phyloP scores from a whole-genome alignment of 192 early-diverging fungal species.

The Phlyctochytrium arcticum region DNA sequence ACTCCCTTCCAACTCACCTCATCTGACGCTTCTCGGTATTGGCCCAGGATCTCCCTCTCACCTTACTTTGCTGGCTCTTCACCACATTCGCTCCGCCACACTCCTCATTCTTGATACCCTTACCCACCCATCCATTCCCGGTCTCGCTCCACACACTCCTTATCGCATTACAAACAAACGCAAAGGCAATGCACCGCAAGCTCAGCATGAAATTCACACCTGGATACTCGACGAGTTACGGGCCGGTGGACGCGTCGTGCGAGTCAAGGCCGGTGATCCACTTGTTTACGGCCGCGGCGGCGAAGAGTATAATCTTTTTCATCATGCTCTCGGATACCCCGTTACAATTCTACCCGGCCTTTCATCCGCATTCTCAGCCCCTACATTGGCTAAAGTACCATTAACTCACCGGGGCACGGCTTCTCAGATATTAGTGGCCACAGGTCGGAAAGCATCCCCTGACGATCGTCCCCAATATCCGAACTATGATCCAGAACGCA shows the following conservation, averaged over 20 bases:
- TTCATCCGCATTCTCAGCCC: conserved; percentile 70
- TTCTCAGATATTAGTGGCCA: conserved; percentile 79
- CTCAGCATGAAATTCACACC: conserved; percentile 74
- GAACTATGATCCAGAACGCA: conserved; percentile 57
- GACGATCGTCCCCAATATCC: conserved; percentile 72
- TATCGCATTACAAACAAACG: conserved; percentile 49
- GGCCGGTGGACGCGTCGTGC: conserved; percentile 65
- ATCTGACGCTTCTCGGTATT: conserved; percentile 69
- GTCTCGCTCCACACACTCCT: conserved; percentile 60
- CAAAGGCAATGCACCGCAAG: conserved; percentile 58
- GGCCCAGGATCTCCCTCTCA: conserved; percentile 82
- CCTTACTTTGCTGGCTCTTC: conserved; percentile 53
- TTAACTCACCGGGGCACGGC: conserved; percentile 85
- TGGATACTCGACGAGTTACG: conserved; percentile 68
- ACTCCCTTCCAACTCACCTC: no score
- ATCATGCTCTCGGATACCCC: conserved; percentile 62
- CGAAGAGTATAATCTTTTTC: conserved; percentile 79
- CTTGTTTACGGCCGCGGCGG: conserved; percentile 91
- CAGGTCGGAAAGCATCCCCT: conserved; percentile 78
- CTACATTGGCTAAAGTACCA: conserved; percentile 70
- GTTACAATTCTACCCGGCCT: conserved; percentile 69
- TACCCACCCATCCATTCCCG: conserved; percentile 30
- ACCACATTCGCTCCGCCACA: conserved; percentile 62
- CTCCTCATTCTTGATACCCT: conserved; percentile 74
- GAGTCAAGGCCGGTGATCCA: conserved; percentile 90